Base-by-base conservation (phyloP, 495 filamentous ascomycete genomes). In the Daldinia loculata region DNA sequence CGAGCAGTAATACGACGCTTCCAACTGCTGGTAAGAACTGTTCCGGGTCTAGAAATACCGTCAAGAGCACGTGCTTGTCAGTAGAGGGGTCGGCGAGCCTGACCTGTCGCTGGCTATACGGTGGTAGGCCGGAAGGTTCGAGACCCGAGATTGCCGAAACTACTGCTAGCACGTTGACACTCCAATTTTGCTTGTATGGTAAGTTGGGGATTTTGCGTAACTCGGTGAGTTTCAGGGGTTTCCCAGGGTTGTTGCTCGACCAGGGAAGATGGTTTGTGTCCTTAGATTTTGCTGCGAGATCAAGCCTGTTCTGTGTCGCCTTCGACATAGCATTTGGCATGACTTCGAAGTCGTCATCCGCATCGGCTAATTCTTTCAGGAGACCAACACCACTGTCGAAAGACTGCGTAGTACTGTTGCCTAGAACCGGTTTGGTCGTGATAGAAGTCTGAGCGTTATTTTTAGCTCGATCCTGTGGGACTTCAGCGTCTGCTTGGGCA, bases 171-270 rank as follows among this genome's bases (percentile, higher is more conserved):
- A 83, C 78, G 63, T 84, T 84, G 71, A 82, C 65, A 67, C 79
- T 81, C 79, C 80, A 84, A 63, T 84, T 85, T 66, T 84, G 84
- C 50, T 81, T 79, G 77, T 81, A 83, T 1, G 80, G 82, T 9
- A 85, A 76, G 57, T 77, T 71, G 1, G 83, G 81, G 39, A 84
- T 80, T 1, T 76, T 61, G 27, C 77, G 71, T 56, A 84, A 76
- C 24, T 74, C 67, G 2, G 82, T 84, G 12, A 84, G 80, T 67
- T 80, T 82, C 43, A 81, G 53, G 26, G 80, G 78, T 0, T 63
- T 64, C 22, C 71, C 67, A 0, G 68, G 73, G 30, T 80, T 60
- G 34, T 68, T 73, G 26, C 71, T 71, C 9, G 71, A 66, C 76
- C 75, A 78, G 41, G 75, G 63, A 11, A 70, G 71, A 5, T 61